Base-by-base conservation (phyloP, 106 monocot species). In the Hemerocallis citrina region DNA sequence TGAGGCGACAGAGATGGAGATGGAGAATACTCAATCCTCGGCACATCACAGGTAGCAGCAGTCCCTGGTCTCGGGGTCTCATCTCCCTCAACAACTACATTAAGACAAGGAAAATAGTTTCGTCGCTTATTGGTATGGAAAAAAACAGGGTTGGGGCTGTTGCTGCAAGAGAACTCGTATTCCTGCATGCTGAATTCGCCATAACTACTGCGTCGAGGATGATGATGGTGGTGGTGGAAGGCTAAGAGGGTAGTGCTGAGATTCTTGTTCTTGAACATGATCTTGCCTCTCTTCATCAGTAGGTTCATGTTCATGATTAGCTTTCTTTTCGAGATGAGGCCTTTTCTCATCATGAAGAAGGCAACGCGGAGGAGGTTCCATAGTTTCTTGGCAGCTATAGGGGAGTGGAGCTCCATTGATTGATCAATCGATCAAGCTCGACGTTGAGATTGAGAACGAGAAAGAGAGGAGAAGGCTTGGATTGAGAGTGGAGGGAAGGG, bases 141-240 rank as follows among this genome's bases (percentile, higher is more conserved):
- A 37, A 72, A 55, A 27, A 40, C 59, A 13, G 77, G 72, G 25
- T 57, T 69, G 9, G 86, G 86, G 68, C 49, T 86, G 66, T 75
- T 82, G 64, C 56, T 78, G 78, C 81, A 86, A 0, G 85, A 86
- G 46, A 77, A 85, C 74, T 85, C 85, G 59, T 85, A 86, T 65
- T 79, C 81, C 4, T 67, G 74, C 6, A 52, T 56, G 51, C 75
- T 62, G 35, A 61, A 11, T 15, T 0, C 4, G 34, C 32, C 29
- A 1, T 11, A 11, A 38, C 37, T 5, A 21, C 2, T 21, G 3
- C 35, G 3, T 21, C 2, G 20, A 25, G 6, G 38, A 25, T 54
- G 47, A 46, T 16, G 27, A 8, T 61, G 55, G 48, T 52, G 65
- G 59, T 69, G 69, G 66, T 77, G 77, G 54, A 63, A 70, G 30